Conservation (phyloP, 805 yeast species). For the Saturnispora besseyi region DNA sequence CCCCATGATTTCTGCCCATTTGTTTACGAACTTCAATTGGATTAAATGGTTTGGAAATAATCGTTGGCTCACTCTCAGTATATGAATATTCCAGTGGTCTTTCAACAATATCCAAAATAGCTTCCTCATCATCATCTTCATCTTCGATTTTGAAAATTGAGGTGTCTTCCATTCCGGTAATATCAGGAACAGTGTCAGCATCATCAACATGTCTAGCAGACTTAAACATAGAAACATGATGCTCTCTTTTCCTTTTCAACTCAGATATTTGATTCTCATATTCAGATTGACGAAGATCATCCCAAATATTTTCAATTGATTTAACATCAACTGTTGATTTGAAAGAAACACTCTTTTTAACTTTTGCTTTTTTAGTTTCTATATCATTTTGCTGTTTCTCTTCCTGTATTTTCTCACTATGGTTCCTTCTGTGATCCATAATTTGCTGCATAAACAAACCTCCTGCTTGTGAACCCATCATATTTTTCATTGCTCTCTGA, state of each 20-base stretch:
- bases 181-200: background rate
- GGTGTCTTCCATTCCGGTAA: no score
- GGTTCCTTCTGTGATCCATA: conserved; percentile 21
- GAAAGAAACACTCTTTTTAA: conserved; percentile 45
- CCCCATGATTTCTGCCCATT: background rate
- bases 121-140: conserved; percentile 6
- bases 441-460: conserved; percentile 36
- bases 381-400: background rate
- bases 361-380: background rate
- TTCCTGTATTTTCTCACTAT: background rate
- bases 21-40: background rate
- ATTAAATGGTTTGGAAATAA: background rate
- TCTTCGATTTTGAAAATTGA: background rate
- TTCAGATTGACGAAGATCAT: conserved; percentile 30
- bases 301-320: conserved; percentile 50
- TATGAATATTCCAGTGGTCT: background rate
- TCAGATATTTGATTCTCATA: conserved; percentile 11
- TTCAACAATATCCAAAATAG: conserved; percentile 16
- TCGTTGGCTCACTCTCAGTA: background rate
- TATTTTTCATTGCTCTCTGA: conserved; percentile 6
- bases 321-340: conserved; percentile 45
- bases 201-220: conserved; percentile 11
- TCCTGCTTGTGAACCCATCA: conserved; percentile 26
- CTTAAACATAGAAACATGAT: conserved; percentile 13
- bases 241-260: conserved; percentile 2